phyloP scores from a whole-genome alignment of 2,329 filamentous ascomycete species.

The Penicillium olsonii region DNA sequence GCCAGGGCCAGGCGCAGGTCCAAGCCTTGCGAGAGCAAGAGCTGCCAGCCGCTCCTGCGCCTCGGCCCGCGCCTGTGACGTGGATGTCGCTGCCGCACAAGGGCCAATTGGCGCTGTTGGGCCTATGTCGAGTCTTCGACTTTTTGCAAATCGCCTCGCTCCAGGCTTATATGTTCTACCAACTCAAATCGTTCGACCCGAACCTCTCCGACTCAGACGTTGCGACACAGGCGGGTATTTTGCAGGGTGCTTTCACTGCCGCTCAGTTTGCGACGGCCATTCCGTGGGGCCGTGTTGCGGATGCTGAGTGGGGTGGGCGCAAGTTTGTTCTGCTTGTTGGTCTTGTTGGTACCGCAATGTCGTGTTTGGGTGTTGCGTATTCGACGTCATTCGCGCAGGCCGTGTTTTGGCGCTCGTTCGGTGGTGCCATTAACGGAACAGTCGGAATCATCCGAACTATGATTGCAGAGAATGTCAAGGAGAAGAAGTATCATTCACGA shows the following conservation, averaged over 20 bases:
- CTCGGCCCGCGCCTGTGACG: conserved; percentile 34
- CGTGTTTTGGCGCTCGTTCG: conserved; percentile 66
- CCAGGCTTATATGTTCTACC: conserved; percentile 77
- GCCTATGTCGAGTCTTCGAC: conserved; percentile 43
- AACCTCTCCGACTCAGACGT: conserved; percentile 61
- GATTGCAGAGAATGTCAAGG: conserved; percentile 70
- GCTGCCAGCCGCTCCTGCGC: conserved; percentile 13
- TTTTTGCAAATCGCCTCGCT: conserved; percentile 43
- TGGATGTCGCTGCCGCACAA: conserved; percentile 44
- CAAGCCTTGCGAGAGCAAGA: conserved; percentile 23
- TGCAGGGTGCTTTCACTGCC: conserved; percentile 75
- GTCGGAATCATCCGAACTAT: conserved; percentile 73
- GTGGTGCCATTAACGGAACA: conserved; percentile 70
- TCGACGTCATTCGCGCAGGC: conserved; percentile 63
- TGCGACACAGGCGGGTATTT: conserved; percentile 71
- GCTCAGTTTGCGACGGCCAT: conserved; percentile 81
- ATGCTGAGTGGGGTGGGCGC: conserved; percentile 66
- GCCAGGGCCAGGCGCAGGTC: conserved; percentile 27
- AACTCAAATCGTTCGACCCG: conserved; percentile 72
- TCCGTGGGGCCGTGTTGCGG: conserved; percentile 71
- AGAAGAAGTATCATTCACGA: conserved; percentile 62
- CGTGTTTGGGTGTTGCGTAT: conserved; percentile 69
- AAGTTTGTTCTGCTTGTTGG: conserved; percentile 79
- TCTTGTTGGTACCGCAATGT: conserved; percentile 66
- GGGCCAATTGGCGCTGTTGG: conserved; percentile 38